Base-by-base conservation (phyloP, 2,329 filamentous ascomycete genomes). In the Aspergillus novofumigatus region DNA sequence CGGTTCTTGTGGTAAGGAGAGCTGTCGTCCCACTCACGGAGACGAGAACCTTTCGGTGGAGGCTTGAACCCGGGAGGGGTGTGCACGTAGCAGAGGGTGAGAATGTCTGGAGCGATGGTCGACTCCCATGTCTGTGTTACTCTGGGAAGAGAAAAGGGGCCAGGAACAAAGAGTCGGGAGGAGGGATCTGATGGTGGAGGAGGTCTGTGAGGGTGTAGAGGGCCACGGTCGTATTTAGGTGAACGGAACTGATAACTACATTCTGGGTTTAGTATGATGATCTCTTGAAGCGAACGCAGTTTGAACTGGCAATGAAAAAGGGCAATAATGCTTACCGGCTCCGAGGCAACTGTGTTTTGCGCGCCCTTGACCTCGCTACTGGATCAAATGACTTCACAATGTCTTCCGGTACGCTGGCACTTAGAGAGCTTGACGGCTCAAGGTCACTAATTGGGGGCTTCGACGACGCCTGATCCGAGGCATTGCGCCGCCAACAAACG, bases 1-100 rank as follows among this genome's bases (percentile, higher is more conserved):
- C 94, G 84, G 76, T 96, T 96, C 79, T 92, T 91, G 81, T 92
- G 92, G 78, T 99, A 99, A 2, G 93, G 94, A 7, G 91, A 96
- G 53, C 88, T 90, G 66, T 88, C 92, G 59, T 93, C 89, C 94
- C 94, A 99, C 67, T 83, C 78, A 56, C 94, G 86, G 65, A 97
- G 79, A 61, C 90, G 86, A 59, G 91, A 85, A 2, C 79, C 76
- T 69, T 82, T 82, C 53, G 80, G 64, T 20, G 81, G 77, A 10
- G 80, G 73, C 72, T 81, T 71, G 78, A 88, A 89, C 58, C 92
- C 92, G 0, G 92, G 92, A 1, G 91, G 90, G 53, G 80, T 85
- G 79, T 99, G 94, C 55, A 85, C 84, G 79, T 99, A 99, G 65
- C 89, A 86, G 69, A 99, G 83, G 49, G 92, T 89, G 79, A 97